Conservation (phyloP, 2,329 filamentous ascomycete species). For the Sporothrix euskadiensis region DNA sequence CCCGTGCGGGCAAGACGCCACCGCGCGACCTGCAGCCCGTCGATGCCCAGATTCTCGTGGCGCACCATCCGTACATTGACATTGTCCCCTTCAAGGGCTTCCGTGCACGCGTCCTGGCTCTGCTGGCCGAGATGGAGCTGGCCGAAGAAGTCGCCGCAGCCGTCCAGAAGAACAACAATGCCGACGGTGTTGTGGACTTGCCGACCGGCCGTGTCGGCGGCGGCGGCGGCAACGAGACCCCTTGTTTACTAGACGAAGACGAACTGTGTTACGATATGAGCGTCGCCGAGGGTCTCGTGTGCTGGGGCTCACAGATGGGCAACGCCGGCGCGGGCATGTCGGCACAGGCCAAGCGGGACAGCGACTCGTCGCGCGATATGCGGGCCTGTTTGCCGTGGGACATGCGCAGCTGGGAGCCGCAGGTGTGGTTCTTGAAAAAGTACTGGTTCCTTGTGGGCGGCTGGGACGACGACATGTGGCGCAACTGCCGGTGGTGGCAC, state of each 20-base stretch:
- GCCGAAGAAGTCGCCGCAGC: slow-evolving; percentile 22
- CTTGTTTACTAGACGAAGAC: slow-evolving; percentile 40
- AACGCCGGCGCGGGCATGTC: slow-evolving; percentile 29
- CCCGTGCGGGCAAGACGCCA: slow-evolving; percentile 24
- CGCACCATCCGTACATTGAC: slow-evolving; percentile 43
- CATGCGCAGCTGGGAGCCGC: slow-evolving; percentile 48
- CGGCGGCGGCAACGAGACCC: not conserved
- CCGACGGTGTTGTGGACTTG: not conserved
- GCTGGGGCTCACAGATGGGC: slow-evolving; percentile 41
- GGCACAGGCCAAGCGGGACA: slow-evolving; percentile 29
- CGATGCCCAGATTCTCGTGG: slow-evolving; percentile 40
- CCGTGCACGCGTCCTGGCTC: slow-evolving; percentile 38
- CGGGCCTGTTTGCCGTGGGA: slow-evolving; percentile 47
- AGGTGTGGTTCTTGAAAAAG: slow-evolving; percentile 48
- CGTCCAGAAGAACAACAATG: not conserved
- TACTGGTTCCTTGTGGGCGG: slow-evolving; percentile 34
- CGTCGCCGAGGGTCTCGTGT: slow-evolving; percentile 40
- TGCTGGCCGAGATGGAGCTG: slow-evolving; percentile 31
- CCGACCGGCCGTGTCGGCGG: not conserved
- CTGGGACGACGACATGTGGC: slow-evolving; percentile 35
- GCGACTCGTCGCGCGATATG: slow-evolving; percentile 34
- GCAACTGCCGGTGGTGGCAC: slow-evolving; percentile 33
- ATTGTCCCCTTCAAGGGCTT: slow-evolving; percentile 41
- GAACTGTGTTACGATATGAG: slow-evolving; percentile 42
- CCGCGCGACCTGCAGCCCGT: slow-evolving; percentile 39